Evolutionary conservation across 2,329 filamentous ascomycete genomes (phyloP).

Genomic region (Pestalotiopsis fici): DNA sequence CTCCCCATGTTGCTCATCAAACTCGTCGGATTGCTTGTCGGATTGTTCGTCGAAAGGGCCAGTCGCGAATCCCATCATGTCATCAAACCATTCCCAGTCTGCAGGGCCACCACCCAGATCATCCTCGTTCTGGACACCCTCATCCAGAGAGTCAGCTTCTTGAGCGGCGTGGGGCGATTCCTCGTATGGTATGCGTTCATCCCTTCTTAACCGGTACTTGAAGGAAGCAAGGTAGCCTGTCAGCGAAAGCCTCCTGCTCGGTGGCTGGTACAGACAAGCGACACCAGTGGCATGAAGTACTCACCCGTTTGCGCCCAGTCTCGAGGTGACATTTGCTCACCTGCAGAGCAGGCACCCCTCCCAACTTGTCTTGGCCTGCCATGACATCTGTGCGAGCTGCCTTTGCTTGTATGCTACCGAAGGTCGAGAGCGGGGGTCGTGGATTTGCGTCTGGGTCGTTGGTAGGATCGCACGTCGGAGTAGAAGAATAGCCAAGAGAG

Average conservation of each 20-base stretch:
- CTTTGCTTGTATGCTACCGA: no score
- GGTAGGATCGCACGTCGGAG: no score
- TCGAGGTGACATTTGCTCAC: slow-evolving; percentile 12
- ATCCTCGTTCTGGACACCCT: not conserved
- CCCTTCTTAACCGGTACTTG: not conserved
- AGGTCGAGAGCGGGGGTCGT: no score
- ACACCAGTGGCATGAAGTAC: not conserved
- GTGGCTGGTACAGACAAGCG: not conserved
- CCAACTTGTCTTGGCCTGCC: slow-evolving; percentile 5
- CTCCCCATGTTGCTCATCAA: no score
- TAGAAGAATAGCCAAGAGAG: no score
- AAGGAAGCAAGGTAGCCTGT: not conserved
- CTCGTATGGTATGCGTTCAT: not conserved
- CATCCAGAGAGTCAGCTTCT: not conserved
- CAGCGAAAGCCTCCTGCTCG: not conserved
- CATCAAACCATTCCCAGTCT: not conserved
- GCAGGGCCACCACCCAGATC: no score
- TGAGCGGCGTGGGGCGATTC: not conserved
- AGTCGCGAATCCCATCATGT: not conserved
- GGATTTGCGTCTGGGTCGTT: no score
- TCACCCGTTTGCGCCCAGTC: slow-evolving; percentile 10
- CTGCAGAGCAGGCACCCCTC: slow-evolving; percentile 5
- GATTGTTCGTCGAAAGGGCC: not conserved
- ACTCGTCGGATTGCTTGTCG: not conserved
- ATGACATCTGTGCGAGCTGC: not conserved